Base-by-base conservation (phyloP, 352 stramenopile genomes). In the Plasmopara viticola region DNA sequence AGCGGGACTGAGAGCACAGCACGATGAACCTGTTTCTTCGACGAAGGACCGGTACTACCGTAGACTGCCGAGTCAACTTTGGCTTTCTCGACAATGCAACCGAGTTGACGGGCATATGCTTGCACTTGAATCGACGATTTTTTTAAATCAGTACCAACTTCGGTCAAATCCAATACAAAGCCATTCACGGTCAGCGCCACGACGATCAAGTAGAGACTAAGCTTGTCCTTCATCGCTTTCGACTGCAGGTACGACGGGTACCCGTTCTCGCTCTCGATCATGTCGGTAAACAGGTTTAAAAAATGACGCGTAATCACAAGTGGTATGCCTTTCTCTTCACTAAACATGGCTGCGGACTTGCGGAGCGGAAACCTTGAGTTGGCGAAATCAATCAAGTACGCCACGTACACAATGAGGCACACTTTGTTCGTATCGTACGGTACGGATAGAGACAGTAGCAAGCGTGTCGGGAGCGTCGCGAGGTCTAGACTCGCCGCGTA, bases 171-270 rank as follows among this genome's bases (percentile, higher is more conserved):
- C 61, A 93, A 60, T 25, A 63, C 88, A 62, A 88, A 93, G 41
- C 56, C 62, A 60, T 86, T 87, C 17, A 89, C 51, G 14, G 77
- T 90, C 28, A 93, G 64, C 41, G 78, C 82, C 17, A 90, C 65
- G 39, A 86, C 74, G 18, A 93, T 60, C 59, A 93, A 62, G 62
- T 88, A 78, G 15, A 93, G 48, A 33, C 84, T 68, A 42, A 90
- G 64, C 68, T 93, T 88, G 62, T 93, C 82, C 59, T 90, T 90
- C 55, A 79, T 74, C 9, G 68, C 52, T 66, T 93, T 93, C 38
- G 82, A 72, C 60, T 88, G 75, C 30, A 84, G 51, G 64, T 89
- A 90, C 62, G 62, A 78, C 53, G 62, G 78, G 60, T 77, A 60
- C 30, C 82, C 79, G 48, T 64, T 78, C 28, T 64, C 56, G 54